These are phyloP conservation scores for Canavalia gladiata DNA, from an alignment of 306 rosid genomes.

Conservation along the genomic window DNA sequence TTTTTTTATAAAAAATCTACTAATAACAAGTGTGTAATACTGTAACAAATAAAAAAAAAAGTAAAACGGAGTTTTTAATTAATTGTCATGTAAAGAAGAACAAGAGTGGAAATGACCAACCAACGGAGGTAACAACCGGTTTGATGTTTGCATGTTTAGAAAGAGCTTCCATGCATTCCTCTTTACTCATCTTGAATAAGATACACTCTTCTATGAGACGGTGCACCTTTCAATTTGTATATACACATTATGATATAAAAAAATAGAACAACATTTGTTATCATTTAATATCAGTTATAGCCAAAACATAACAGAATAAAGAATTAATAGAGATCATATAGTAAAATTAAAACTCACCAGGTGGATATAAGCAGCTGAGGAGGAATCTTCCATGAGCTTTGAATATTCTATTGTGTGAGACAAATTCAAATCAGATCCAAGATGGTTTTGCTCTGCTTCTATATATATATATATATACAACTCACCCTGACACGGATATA, in stretches of 20 bases:
- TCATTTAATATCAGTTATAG: no score
- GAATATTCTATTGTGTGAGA: background rate
- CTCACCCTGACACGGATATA: background rate
- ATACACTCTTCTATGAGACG: slow-evolving; percentile 92
- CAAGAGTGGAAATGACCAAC: slow-evolving; percentile 36
- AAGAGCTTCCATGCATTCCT: slow-evolving; percentile 97
- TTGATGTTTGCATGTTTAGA: slow-evolving; percentile 89
- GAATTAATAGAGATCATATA: no score
- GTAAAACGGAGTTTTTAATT: no score
- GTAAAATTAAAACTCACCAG: slow-evolving; percentile 58
- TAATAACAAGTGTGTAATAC: no score
- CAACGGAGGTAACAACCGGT: slow-evolving; percentile 91
- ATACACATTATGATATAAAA: background rate
- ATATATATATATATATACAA: no score
- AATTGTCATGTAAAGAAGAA: no score
- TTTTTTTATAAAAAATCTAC: no score
- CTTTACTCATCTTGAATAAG: slow-evolving; percentile 87
- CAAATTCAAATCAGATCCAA: background rate
- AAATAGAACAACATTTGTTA: no score
- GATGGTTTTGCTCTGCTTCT: background rate
- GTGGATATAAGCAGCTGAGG: slow-evolving; percentile 81
- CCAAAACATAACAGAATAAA: no score
- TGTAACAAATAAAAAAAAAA: no score
- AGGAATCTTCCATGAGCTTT: slow-evolving; percentile 60
- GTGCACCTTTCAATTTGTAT: slow-evolving; percentile 66